phyloP scores from a whole-genome alignment of 441 rosid genomes.

The Adansonia gregorii region DNA sequence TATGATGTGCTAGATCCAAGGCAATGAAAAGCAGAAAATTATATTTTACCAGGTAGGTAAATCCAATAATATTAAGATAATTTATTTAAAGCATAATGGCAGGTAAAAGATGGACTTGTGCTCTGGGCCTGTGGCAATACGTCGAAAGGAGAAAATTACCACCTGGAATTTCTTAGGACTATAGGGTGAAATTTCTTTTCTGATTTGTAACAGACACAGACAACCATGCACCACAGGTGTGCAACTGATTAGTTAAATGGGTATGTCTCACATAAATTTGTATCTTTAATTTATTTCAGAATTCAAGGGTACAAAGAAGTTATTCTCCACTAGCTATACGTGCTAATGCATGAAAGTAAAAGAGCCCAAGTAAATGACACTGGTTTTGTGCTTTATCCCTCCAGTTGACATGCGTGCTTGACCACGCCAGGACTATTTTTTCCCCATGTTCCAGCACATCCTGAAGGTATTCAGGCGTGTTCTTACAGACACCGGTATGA shows the following conservation, averaged over 20 bases:
- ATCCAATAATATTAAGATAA: not conserved
- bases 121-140: not conserved
- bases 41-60: not conserved
- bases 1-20: constrained; percentile 16
- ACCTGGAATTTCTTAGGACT: not conserved
- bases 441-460: too few relatives aligned
- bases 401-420: too few relatives aligned
- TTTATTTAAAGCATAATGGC: constrained; percentile 8
- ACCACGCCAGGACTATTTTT: too few relatives aligned
- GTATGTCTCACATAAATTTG: not conserved
- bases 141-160: not conserved
- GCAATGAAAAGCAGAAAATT: constrained; percentile 21
- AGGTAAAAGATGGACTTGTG: constrained; percentile 2
- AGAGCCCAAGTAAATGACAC: not conserved
- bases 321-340: not conserved
- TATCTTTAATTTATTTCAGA: not conserved
- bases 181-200: constrained; percentile 5
- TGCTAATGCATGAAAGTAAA: not conserved
- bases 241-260: not conserved
- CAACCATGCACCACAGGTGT: not conserved
- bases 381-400: too few relatives aligned
- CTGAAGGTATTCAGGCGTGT: too few relatives aligned
- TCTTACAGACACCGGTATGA: too few relatives aligned
- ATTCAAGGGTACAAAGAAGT: not conserved
- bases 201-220: not conserved